Conservation (phyloP, 78 protist species). For the Monosiga brevicollis region DNA sequence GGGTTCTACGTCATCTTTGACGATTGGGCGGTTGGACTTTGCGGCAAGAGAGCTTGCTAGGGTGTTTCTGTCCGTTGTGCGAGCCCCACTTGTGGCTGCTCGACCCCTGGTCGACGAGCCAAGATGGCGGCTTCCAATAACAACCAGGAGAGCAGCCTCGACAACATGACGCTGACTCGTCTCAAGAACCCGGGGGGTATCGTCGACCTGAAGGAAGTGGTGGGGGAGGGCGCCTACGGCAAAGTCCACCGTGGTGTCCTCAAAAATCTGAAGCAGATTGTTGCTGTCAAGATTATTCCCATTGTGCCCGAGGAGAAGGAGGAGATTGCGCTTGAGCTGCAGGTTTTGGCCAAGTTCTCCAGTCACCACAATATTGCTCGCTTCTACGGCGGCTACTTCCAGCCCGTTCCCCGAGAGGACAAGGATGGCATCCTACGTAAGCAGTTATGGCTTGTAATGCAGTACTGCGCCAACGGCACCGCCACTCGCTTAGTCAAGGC, state of each 20-base stretch:
- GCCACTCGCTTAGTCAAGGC: background rate
- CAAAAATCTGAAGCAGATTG: constrained; percentile 25
- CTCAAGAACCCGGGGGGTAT: background rate
- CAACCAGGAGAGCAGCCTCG: too few relatives aligned
- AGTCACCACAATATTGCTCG: constrained; percentile 30
- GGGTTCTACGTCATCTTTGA: too few relatives aligned
- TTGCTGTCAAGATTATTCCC: constrained; percentile 49
- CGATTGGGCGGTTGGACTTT: too few relatives aligned
- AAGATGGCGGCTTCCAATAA: too few relatives aligned
- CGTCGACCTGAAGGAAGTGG: background rate
- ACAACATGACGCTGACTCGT: background rate
- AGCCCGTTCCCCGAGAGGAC: constrained; percentile 18
- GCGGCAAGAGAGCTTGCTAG: too few relatives aligned
- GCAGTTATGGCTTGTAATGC: background rate
- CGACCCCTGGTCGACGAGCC: too few relatives aligned
- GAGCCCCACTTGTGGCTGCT: too few relatives aligned
- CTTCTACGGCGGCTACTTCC: constrained; percentile 47
- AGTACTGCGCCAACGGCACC: background rate
- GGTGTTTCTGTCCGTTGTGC: too few relatives aligned
- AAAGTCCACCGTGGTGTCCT: constrained; percentile 42
- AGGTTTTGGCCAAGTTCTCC: constrained; percentile 44
- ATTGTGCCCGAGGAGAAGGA: constrained; percentile 41
- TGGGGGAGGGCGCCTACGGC: constrained; percentile 24
- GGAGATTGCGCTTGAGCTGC: constrained; percentile 40
- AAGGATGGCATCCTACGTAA: background rate